Evolutionary conservation across 768 basidiomycete genomes (phyloP), one percentile per base, ranked within the genome.

Genomic region (Termitomyces sp.): DNA sequence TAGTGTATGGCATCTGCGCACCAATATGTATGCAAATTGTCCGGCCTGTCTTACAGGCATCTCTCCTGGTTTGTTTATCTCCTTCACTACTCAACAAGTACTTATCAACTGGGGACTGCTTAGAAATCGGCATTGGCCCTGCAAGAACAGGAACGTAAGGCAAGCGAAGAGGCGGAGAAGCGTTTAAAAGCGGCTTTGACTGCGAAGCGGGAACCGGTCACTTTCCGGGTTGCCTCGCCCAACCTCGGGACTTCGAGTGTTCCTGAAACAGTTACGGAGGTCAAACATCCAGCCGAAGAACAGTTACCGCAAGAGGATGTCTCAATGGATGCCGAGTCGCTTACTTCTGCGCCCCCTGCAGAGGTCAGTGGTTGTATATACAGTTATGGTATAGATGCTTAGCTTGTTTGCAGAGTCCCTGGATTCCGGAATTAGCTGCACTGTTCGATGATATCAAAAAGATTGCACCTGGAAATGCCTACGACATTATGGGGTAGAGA

Each of bases 11-110:
- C 7, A 84, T 99, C 46, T 84, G 86, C 58, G 84, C 90, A 38
- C 83, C 90, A 13, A 87, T 97, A 56, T 92, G 94, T 54, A 97
- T 98, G 91, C 93, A 95, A 67, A 88, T 98, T 57, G 81, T 92
- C 40, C 84, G 97, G 16, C 94, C 96, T 14, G 86, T 89, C 54
- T 75, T 91, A 45, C 84, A 90, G 61, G 74, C 74, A 9, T 72
- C 78, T 30, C 72, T 91, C 47, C 71, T 90, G 64, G 88, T 88
- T 67, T 56, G 80, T 73, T 43, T n/a, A 28, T 28, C 30, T 38
- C 28, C 18, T 40, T 57, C 20, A 30, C 36, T 9, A 50, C 10
- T 52, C 36, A 24, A 33, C 26, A 36, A 44, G 4, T 32, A 24
- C 16, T 47, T 45, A 54, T 28, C 11, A 51, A 60, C 54, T 51